Percentiles rank a stretch among this genome's conserved stretches.
phyloP scores from a whole-genome alignment of 2,329 filamentous ascomycete genomes.

The Chaetoscypha palmicola region DNA sequence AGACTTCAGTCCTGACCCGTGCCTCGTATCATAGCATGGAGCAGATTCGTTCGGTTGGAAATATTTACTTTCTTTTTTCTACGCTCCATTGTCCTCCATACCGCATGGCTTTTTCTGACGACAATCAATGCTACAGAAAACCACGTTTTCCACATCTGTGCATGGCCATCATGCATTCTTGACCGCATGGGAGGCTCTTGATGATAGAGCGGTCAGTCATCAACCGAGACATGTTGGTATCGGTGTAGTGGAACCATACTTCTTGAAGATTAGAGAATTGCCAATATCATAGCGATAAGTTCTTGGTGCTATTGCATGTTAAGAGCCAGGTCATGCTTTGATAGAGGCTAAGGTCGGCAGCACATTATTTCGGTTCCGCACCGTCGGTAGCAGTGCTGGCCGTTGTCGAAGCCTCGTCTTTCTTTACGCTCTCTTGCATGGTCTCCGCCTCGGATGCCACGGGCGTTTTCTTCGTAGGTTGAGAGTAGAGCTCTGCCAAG shows the following conservation, averaged over 20 bases:
- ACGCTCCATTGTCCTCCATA: too few species aligned
- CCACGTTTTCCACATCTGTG: neutral
- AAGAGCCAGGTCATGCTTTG: neutral
- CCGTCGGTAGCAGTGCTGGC: slow-evolving; percentile 8
- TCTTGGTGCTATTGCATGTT: neutral
- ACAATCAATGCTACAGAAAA: neutral
- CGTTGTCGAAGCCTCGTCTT: slow-evolving; percentile 18
- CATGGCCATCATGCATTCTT: neutral
- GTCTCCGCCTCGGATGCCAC: slow-evolving; percentile 12
- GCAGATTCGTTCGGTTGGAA: too few species aligned
- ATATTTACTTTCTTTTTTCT: too few species aligned
- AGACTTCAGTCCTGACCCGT: too few species aligned
- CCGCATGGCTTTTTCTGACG: neutral
- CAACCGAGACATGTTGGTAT: too few species aligned
- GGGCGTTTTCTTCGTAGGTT: slow-evolving; percentile 19
- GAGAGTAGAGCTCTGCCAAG: slow-evolving; percentile 61
- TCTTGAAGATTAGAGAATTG: too few species aligned
- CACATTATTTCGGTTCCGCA: slow-evolving; percentile 5
- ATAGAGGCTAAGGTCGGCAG: neutral
- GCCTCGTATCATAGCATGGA: too few species aligned
- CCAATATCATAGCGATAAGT: neutral
- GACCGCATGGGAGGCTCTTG: neutral
- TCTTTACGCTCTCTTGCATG: slow-evolving; percentile 17
- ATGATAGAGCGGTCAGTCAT: too few species aligned
- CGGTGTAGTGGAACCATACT: too few species aligned